These are phyloP conservation scores for Cystofilobasidium macerans DNA, from an alignment of 768 basidiomycete genomes.

Conservation along the genomic window DNA sequence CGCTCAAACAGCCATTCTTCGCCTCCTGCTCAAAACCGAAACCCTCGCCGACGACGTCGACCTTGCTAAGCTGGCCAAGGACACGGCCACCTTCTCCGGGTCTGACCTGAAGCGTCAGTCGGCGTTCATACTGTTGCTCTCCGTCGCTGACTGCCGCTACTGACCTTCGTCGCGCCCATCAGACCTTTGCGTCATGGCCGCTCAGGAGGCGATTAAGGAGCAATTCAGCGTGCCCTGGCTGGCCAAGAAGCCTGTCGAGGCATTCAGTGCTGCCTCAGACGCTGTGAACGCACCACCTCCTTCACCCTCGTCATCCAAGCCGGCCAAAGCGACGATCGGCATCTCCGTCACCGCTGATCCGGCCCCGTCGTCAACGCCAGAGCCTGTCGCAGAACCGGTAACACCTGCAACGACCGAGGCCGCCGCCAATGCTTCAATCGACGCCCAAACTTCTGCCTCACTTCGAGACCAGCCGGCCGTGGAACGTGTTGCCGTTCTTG, in stretches of 20 bases:
- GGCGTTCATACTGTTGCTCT: not conserved
- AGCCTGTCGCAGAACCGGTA: not conserved
- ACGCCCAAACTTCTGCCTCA: no score
- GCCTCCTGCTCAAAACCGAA: constrained; percentile 77
- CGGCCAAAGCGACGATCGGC: not conserved
- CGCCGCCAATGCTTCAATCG: not conserved
- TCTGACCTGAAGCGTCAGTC: constrained; percentile 84
- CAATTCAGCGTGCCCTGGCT: constrained; percentile 67
- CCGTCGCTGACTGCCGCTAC: constrained; percentile 6
- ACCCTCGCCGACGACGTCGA: constrained; percentile 55
- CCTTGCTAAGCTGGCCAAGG: constrained; percentile 50
- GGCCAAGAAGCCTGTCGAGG: constrained; percentile 5
- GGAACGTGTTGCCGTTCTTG: not conserved
- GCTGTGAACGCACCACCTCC: not conserved
- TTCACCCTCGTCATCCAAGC: not conserved
- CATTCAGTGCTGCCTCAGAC: not conserved
- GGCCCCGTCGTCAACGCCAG: not conserved
- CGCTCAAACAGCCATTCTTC: constrained; percentile 83
- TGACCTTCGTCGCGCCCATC: not conserved
- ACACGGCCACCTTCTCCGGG: constrained; percentile 79
- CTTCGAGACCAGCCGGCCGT: no score
- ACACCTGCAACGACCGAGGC: not conserved
- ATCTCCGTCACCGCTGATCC: not conserved
- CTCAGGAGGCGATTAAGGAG: constrained; percentile 83
- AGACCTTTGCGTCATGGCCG: constrained; percentile 90